Evolutionary conservation across 2,329 filamentous ascomycete genomes (phyloP), one percentile per base, ranked within the genome.

Genomic region (Epichloe typhina): DNA sequence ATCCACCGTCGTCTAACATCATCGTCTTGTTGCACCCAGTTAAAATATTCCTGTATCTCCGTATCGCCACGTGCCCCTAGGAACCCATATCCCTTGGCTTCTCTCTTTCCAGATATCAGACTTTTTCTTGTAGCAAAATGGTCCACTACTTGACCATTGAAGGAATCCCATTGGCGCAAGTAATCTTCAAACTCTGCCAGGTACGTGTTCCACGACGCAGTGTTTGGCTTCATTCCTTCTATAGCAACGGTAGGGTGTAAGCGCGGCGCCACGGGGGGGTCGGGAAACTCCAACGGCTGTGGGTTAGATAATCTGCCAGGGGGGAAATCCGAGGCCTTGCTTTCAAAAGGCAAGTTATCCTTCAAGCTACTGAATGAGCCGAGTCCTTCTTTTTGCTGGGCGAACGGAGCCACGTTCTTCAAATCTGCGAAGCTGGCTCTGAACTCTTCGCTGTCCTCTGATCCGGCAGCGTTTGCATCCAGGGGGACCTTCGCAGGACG

Each of bases 21-120:
- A 55, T 80, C 75, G 60, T 89, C 85, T 63, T 86, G 78, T 56
- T 77, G 74, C 50, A 84, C 66, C 61, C 77, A 79, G 38, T 67
- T 68, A 52, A 79, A 63, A 61, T 88, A 88, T 50, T 76, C 73
- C 15, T 69, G 62, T 23, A 82, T 71, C 0, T 76, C 79, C 1
- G 57, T 55, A 39, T 74, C 67, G 23, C 72, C 63, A 1, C 63
- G 61, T 8, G 64, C 58, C 33, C 67, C 66, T 17, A 79, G 60
- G 64, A 76, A 80, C 1, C 58, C 59, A 40, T 69, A 66, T 11
- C 71, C 74, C 49, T 73, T 71, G 19, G 67, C 60, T 41, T 64
- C 57, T 53, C 71, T 66, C 23, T 65, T 65, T 31, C 61, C 58
- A 19, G 63, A 62, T 36, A 73, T 67, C 37, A 72, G 62, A 2